These are phyloP conservation scores for Cladophialophora yegresii DNA, from an alignment of 2,329 filamentous ascomycete genomes.

Conservation along the genomic window DNA sequence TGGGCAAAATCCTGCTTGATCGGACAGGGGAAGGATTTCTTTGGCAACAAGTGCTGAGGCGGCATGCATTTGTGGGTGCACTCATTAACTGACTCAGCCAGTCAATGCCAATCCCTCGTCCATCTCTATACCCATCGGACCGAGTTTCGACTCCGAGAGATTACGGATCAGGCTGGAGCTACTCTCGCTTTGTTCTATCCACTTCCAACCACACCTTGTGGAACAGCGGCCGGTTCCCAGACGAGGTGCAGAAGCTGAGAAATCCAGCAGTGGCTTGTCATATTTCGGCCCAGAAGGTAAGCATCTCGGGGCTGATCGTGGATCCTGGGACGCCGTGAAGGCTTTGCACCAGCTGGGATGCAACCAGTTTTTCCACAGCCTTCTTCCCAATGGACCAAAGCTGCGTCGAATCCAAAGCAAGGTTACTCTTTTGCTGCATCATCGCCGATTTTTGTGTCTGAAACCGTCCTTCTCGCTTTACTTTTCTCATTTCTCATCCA, in stretches of 20 bases:
- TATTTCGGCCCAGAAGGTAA: neutral
- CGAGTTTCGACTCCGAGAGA: neutral
- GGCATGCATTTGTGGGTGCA: conserved; percentile 1
- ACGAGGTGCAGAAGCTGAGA: neutral
- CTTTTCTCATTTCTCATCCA: neutral
- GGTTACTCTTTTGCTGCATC: neutral
- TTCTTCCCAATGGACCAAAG: neutral
- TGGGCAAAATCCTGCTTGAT: neutral
- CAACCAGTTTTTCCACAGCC: neutral
- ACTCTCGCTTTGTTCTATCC: neutral
- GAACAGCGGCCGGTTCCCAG: neutral
- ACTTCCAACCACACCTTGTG: neutral
- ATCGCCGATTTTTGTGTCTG: neutral
- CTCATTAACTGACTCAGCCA: neutral
- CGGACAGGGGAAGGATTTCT: neutral
- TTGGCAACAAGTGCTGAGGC: neutral
- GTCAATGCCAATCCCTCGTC: neutral
- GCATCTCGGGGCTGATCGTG: neutral
- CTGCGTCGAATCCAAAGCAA: neutral
- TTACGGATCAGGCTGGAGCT: neutral
- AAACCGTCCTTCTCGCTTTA: neutral
- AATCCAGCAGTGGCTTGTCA: neutral
- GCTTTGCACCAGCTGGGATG: neutral
- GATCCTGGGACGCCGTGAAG: neutral
- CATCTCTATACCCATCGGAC: neutral